phyloP scores from a whole-genome alignment of 257 asterid genomes.

The Nicotiana tomentosiformis region DNA sequence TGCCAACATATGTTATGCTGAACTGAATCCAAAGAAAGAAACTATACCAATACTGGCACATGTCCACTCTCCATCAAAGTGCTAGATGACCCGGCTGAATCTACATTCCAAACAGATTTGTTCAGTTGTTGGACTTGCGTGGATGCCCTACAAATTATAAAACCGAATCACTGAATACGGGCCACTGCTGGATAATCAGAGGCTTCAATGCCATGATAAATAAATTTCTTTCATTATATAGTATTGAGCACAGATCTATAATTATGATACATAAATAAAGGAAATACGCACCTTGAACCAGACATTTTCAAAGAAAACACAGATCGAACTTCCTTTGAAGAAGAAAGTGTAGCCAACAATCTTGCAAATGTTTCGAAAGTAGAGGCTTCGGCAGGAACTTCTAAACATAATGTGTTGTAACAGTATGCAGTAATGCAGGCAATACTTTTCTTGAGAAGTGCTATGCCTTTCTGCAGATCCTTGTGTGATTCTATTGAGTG shows the following conservation, averaged over 20 bases:
- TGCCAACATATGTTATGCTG: not conserved
- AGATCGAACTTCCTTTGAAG: slow-evolving; percentile 87
- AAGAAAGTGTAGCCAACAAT: slow-evolving; percentile 77
- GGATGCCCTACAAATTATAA: slow-evolving; percentile 53
- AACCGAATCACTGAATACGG: not conserved
- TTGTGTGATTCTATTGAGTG: slow-evolving; percentile 82
- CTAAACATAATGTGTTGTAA: slow-evolving; percentile 61
- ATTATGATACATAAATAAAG: slow-evolving; percentile 4
- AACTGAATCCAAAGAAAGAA: slow-evolving; percentile 1
- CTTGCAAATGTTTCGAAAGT: slow-evolving; percentile 92
- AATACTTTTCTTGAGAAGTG: slow-evolving; percentile 96
- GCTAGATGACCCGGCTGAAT: slow-evolving; percentile 72
- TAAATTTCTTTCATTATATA: not conserved
- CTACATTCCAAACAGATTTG: slow-evolving; percentile 76
- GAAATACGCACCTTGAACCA: slow-evolving; percentile 55
- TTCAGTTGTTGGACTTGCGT: slow-evolving; percentile 64
- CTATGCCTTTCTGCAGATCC: slow-evolving; percentile 98
- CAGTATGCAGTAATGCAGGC: slow-evolving; percentile 90
- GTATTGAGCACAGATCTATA: not conserved
- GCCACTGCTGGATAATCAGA: not conserved
- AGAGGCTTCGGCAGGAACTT: slow-evolving; percentile 79
- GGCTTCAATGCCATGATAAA: not conserved
- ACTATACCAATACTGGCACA: slow-evolving; percentile 53
- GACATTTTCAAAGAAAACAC: slow-evolving; percentile 64
- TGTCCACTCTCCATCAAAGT: slow-evolving; percentile 78